Evolutionary conservation across 2,329 filamentous ascomycete species (phyloP), one percentile per base, ranked within the genome.

Genomic region (Thermomyces lanuginosus): DNA sequence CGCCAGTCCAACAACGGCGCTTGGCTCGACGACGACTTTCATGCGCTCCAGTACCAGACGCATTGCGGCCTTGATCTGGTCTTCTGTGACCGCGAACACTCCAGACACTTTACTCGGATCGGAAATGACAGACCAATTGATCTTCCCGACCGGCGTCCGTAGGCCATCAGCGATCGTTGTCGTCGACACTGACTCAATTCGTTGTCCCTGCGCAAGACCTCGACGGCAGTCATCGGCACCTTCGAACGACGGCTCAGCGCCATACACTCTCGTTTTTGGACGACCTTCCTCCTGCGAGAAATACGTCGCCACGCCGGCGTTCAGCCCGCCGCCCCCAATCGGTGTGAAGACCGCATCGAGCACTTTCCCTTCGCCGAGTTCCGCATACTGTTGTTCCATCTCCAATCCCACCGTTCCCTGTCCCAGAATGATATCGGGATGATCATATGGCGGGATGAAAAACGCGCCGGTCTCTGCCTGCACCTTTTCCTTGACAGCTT

Each of bases 371-470:
- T 17, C 22, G 10, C 26, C 23, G 35, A 75, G 41, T 22, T 63
- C 60, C 3, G 46, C 51, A 1, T 75, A 78, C 46, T 95, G 84
- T 33, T 66, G 59, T 46, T 83, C 74, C 17, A 93, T 53, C 52
- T 98, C 89, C 4, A 93, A 51, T 0, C 73, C 84, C 35, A 80
- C 62, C 0, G 86, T 95, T n/a, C 86, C 89, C 58, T 93, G 84
- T 0, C 89, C 86, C 1, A 92, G 68, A 30, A 95, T 77, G 38
- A 93, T 83, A 49, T 93, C 72, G 2, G 79, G 77, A 53, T 95
- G 80, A 50, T 95, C 81, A 48, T 93, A 93, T 0, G 89, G 84
- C 28, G 84, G 84, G 4, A 98, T 67, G 6, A 93, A 60, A 1
- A 74, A 70, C 0, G 82, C 83, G 21, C 76, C 75, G 1, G 80